Percentiles rank a stretch among this genome's conserved stretches.
phyloP scores from a whole-genome alignment of 1,139 yeast genomes.

The Debaryomycetaceae sp. region DNA sequence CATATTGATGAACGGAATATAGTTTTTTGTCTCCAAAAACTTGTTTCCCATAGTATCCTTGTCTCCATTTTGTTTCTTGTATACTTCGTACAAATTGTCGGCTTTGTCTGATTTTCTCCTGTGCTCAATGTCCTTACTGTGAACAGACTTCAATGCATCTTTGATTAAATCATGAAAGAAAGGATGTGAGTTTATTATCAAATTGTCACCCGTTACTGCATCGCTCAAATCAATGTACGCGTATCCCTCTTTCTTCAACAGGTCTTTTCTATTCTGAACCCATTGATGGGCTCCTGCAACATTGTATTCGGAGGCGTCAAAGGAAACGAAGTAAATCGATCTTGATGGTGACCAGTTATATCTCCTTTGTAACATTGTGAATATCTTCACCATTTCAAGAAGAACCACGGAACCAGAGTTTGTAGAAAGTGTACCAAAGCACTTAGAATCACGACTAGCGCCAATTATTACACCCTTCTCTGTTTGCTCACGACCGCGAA shows the following conservation, averaged over 20 bases:
- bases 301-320: constrained; percentile 82
- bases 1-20: constrained; percentile 60
- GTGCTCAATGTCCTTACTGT: constrained; percentile 6
- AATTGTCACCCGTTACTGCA: constrained; percentile 59
- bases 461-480: constrained; percentile 77
- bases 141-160: constrained; percentile 37
- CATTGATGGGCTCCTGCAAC: constrained; percentile 83
- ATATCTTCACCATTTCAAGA: constrained; percentile 66
- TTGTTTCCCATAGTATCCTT: constrained; percentile 30
- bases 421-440: constrained; percentile 72
- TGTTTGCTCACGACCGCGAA: constrained; percentile 77
- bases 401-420: constrained; percentile 75
- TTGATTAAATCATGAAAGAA: constrained; percentile 46
- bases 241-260: constrained; percentile 58
- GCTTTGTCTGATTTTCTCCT: constrained; percentile 6
- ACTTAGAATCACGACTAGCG: constrained; percentile 75
- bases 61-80: constrained; percentile 22
- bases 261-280: constrained; percentile 56
- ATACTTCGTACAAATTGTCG: constrained; percentile 24
- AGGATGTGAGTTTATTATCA: constrained; percentile 67
- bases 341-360: constrained; percentile 83
- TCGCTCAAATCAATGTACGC: constrained; percentile 77
- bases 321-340: constrained; percentile 77
- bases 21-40: constrained; percentile 57
- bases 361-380: constrained; percentile 63